Evolutionary conservation across 2,329 filamentous ascomycete genomes (phyloP), one percentile per base, ranked within the genome.

Genomic region (Xylaria sp.): DNA sequence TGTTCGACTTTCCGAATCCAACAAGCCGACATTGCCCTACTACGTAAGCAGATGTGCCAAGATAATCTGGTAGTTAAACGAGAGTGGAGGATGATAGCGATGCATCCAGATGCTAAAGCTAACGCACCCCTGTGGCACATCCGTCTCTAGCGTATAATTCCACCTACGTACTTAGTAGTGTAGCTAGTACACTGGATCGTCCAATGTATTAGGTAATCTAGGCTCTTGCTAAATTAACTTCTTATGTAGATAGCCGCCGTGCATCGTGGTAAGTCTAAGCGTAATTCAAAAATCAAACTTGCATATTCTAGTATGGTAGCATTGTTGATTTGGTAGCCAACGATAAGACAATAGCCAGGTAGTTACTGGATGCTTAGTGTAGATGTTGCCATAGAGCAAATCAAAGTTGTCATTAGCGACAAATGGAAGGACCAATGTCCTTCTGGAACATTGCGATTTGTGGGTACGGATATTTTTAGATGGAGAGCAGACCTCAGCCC

Each of bases 381-480:
- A 35, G n/a, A 58, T 42, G 37, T 58, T 58, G 21, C 37, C 35
- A 58, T 40, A 9, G 12, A 10, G 42, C 21, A 23, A 40, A 3
- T 57, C 5, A 40, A 57, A 54, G 18, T 40, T 40, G 42, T 48
- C 9, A 48, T 57, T 13, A 40, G 47, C 32, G 32, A 40, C 16
- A 44, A 32, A 50, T 47, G 13, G 35, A 37, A 44, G 53, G 27
- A 54, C n/a, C 8, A 54, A 57, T 25, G n/a, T 23, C n/a, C 18
- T 54, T 66, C 50, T 62, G 40, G 58, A 57, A 42, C 50, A 27
- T 16, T 3, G 21, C 23, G 35, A 44, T 57, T 18, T 44, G 32
- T 25, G 54, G 54, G 29, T 40, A 47, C 25, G 16, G 5, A 18
- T 44, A 44, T 44, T 44, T 44, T 44, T 44, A 44, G 40, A 44